phyloP scores from a whole-genome alignment of 139 green algal genomes.

The Micractinium sp. region DNA sequence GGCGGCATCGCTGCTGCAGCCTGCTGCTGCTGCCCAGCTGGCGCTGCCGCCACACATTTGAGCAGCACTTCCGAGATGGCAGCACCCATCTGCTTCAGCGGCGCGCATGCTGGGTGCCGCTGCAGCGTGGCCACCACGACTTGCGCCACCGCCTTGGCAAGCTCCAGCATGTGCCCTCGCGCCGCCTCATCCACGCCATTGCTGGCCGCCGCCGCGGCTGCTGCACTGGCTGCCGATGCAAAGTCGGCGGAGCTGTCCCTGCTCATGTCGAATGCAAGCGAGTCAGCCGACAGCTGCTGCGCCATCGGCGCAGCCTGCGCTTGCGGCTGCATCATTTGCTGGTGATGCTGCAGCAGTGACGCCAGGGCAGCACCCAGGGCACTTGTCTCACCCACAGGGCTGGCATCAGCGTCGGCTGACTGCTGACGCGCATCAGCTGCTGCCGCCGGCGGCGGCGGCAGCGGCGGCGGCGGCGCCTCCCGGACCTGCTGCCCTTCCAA shows the following conservation, averaged over 20 bases:
- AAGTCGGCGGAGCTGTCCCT: not conserved
- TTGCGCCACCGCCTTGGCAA: not conserved
- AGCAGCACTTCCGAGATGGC: constrained; percentile 9
- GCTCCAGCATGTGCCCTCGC: not conserved
- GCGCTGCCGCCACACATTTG: not conserved
- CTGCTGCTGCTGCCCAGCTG: not conserved
- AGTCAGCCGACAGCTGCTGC: not conserved
- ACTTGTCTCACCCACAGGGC: not conserved
- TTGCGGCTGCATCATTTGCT: constrained; percentile 2
- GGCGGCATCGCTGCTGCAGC: not conserved
- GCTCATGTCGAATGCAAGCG: not conserved
- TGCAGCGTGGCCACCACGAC: not conserved
- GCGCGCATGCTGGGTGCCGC: not conserved
- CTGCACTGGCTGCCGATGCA: not conserved
- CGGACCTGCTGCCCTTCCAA: not conserved
- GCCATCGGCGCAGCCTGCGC: not conserved
- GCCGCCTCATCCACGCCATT: not conserved
- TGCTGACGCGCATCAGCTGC: no score
- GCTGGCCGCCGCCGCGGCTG: not conserved
- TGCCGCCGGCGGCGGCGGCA: not conserved
- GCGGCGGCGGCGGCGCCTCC: not conserved
- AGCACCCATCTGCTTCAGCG: constrained; percentile 10
- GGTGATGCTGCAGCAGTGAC: not conserved
- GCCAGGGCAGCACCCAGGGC: not conserved
- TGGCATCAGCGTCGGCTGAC: not conserved